Conservation (phyloP, 75 land plant species). For the Pinus taeda region DNA sequence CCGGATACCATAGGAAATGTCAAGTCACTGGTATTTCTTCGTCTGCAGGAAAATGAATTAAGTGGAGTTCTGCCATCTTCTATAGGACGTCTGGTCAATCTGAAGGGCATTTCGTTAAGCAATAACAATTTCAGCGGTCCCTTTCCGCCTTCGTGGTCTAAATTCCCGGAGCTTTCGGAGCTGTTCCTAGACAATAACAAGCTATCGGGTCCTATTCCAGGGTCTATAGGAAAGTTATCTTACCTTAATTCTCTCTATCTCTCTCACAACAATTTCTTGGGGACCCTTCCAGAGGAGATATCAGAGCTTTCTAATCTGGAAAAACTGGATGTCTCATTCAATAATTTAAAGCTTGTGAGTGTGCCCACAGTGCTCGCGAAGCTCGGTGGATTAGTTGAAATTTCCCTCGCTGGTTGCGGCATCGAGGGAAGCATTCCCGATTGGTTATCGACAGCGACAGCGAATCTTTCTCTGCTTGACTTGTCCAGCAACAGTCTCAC, state of each 20-base stretch:
- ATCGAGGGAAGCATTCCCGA: constrained; percentile 25
- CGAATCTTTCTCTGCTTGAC: constrained; percentile 14
- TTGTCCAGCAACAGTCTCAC: constrained; percentile 19
- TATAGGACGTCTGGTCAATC: constrained; percentile 12
- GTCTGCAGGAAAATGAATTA: not conserved
- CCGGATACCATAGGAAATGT: constrained; percentile 12
- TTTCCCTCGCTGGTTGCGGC: constrained; percentile 26
- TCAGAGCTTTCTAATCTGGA: too few relatives aligned
- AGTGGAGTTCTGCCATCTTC: not conserved
- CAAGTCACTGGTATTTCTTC: not conserved
- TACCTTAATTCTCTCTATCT: constrained; percentile 6
- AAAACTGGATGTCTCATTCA: too few relatives aligned
- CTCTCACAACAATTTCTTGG: constrained; percentile 16
- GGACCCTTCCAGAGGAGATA: too few relatives aligned
- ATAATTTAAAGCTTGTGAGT: too few relatives aligned
- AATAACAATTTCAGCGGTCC: constrained; percentile 30
- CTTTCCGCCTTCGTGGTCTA: constrained; percentile 23
- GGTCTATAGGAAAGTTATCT: constrained; percentile 5
- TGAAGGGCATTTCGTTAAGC: constrained; percentile 19
- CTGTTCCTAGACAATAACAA: constrained; percentile 21
- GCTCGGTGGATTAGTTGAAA: not conserved
- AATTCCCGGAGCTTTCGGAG: constrained; percentile 13
- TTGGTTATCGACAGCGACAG: not conserved
- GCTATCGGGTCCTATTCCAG: constrained; percentile 35
- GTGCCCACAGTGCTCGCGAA: too few relatives aligned